phyloP scores from a whole-genome alignment of 2,329 filamentous ascomycete species.

The Ophiostoma sp. region DNA sequence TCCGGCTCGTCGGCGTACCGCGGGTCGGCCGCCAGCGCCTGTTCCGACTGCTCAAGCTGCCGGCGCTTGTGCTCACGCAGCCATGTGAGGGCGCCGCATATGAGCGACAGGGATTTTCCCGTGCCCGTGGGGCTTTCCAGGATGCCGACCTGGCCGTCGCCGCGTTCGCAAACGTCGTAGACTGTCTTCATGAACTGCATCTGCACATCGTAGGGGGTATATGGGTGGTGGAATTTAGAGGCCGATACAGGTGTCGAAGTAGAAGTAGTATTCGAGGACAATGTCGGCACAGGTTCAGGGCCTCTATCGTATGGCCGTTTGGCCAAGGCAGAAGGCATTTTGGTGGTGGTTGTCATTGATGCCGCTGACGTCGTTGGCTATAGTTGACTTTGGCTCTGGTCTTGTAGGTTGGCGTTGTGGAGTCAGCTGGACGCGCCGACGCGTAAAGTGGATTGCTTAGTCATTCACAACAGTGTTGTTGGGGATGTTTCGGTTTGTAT shows the following conservation, averaged over 20 bases:
- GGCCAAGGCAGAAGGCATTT: not conserved
- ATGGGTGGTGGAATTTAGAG: conserved; percentile 71
- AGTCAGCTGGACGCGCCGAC: conserved; percentile 3
- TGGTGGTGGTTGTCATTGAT: not conserved
- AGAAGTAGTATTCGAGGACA: not conserved
- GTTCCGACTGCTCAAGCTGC: conserved; percentile 41
- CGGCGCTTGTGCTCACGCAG: conserved; percentile 71
- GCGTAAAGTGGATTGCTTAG: conserved; percentile 12
- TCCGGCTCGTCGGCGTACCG: conserved; percentile 64
- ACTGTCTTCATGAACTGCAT: conserved; percentile 79
- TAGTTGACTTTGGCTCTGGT: not conserved
- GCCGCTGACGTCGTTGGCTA: not conserved
- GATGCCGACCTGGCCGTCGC: conserved; percentile 72
- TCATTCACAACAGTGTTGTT: too few species aligned
- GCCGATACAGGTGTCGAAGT: not conserved
- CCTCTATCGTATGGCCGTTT: not conserved
- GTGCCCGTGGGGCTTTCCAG: conserved; percentile 91
- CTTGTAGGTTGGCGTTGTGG: not conserved
- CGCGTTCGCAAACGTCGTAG: conserved; percentile 67
- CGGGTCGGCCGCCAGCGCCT: conserved; percentile 39
- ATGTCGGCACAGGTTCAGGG: not conserved
- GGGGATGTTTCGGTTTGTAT: too few species aligned
- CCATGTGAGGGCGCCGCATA: conserved; percentile 87
- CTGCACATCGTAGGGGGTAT: conserved; percentile 81
- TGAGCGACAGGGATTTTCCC: conserved; percentile 86